A percentile compares a stretch with the other conserved stretches of the same genome.
Conservation (phyloP, 768 basidiomycete genomes). For the Collybiopsis confluens region DNA sequence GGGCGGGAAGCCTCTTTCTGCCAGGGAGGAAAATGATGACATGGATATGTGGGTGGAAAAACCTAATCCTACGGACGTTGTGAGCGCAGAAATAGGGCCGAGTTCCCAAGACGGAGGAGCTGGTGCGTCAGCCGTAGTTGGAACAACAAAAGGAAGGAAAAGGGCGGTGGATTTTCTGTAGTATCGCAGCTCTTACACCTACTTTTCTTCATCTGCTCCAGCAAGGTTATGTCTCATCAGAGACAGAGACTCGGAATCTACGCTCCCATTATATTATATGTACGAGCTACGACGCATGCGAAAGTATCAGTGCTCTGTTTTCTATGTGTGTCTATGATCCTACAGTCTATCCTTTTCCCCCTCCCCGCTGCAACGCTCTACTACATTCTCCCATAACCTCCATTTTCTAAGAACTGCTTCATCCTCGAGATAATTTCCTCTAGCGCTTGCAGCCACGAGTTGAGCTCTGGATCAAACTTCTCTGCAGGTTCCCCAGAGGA, state of each 20-base stretch:
- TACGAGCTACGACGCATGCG: no score
- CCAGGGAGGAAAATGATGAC: conserved; percentile 35
- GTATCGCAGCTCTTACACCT: no score
- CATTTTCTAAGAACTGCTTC: conserved; percentile 47
- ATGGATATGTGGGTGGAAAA: conserved; percentile 72
- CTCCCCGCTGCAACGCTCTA: background rate
- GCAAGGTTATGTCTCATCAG: no score
- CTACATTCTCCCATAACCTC: conserved; percentile 49
- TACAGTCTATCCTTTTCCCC: background rate
- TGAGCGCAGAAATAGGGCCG: conserved; percentile 11
- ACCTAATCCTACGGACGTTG: conserved; percentile 46
- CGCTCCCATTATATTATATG: no score
- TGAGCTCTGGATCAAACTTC: conserved; percentile 49
- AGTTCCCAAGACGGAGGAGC: no score
- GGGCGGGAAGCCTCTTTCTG: conserved; percentile 29
- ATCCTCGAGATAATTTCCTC: conserved; percentile 48
- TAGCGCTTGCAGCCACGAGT: conserved; percentile 58
- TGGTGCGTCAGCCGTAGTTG: conserved; percentile 13
- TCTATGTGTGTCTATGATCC: no score
- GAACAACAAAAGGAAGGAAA: conserved; percentile 49
- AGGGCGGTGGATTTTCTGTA: conserved; percentile 75
- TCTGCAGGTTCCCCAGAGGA: conserved; percentile 53
- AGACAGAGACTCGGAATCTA: no score
- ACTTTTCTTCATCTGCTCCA: no score
- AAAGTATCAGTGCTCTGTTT: no score